phyloP scores from a whole-genome alignment of 1,139 yeast species.

The Pichia sp. region DNA sequence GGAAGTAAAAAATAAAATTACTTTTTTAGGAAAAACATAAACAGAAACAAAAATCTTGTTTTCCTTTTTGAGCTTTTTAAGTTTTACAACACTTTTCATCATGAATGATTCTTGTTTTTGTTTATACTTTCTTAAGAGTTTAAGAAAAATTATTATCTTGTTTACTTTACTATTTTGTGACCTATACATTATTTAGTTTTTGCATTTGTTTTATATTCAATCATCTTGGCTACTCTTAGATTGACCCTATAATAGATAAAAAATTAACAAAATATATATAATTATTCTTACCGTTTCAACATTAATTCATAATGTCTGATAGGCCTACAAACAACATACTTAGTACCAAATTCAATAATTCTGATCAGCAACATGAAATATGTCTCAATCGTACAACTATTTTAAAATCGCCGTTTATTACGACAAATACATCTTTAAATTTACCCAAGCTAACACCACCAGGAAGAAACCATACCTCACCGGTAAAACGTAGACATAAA shows the following conservation, averaged over 20 bases:
- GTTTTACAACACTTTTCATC: not conserved
- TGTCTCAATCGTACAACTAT: not conserved
- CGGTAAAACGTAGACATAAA: constrained; percentile 3
- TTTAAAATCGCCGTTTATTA: constrained; percentile 4
- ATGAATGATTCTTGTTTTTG: not conserved
- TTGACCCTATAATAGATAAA: not conserved
- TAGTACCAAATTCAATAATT: not conserved
- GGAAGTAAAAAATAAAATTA: not conserved
- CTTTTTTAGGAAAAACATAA: not conserved
- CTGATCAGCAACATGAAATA: not conserved
- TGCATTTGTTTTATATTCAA: not conserved
- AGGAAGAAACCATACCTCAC: constrained; percentile 2
- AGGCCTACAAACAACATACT: not conserved
- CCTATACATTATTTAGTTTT: not conserved
- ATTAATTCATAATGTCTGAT: not conserved
- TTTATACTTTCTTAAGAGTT: not conserved
- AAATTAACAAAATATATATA: not conserved
- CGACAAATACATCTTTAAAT: not conserved
- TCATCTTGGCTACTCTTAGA: not conserved
- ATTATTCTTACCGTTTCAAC: not conserved
- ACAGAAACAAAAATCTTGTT: not conserved
- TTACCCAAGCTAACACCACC: constrained; percentile 7
- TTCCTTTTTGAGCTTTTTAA: not conserved
- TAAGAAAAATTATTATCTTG: no score
- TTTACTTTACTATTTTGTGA: not conserved